These are phyloP conservation scores for Alternaria sp. DNA, from an alignment of 2,329 filamentous ascomycete species.

Conservation along the genomic window DNA sequence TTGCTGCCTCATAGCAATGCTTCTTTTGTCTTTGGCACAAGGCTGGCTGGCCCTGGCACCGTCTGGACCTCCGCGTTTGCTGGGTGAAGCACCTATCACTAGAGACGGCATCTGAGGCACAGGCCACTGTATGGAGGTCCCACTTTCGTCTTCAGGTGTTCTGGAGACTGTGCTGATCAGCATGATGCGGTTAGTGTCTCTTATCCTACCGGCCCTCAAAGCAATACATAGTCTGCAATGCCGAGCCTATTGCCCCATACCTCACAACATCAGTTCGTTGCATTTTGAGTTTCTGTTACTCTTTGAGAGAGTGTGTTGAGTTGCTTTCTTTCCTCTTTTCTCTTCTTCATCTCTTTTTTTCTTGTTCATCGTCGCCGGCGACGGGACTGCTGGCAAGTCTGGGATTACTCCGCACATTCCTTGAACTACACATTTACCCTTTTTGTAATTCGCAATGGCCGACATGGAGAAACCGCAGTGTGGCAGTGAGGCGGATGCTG, in stretches of 20 bases:
- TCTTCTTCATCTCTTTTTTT: constrained; percentile 25
- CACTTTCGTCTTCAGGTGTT: constrained; percentile 35
- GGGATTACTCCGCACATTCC: constrained; percentile 24
- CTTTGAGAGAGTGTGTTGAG: constrained; percentile 45
- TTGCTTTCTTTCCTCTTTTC: constrained; percentile 27
- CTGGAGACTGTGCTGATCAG: constrained; percentile 37
- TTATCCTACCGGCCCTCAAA: constrained; percentile 36
- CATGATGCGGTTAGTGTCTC: constrained; percentile 38
- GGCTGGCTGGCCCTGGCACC: constrained; percentile 34
- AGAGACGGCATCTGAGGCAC: constrained; percentile 38
- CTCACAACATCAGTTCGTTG: constrained; percentile 27
- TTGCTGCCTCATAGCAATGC: constrained; percentile 38
- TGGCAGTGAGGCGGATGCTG: constrained; percentile 39
- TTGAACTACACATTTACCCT: constrained; percentile 17
- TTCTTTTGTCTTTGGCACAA: constrained; percentile 27
- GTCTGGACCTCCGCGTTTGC: constrained; percentile 45
- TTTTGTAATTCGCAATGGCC: constrained; percentile 34
- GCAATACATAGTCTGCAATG: constrained; percentile 38
- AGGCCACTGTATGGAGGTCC: constrained; percentile 39
- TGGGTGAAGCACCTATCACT: constrained; percentile 39
- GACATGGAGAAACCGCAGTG: constrained; percentile 45
- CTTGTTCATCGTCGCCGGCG: constrained; percentile 45
- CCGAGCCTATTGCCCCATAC: constrained; percentile 37
- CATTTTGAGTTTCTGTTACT: constrained; percentile 35
- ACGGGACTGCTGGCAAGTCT: constrained; percentile 44